Evolutionary conservation across 768 basidiomycete species (phyloP).

Genomic region (Xerocomellus intermedius): DNA sequence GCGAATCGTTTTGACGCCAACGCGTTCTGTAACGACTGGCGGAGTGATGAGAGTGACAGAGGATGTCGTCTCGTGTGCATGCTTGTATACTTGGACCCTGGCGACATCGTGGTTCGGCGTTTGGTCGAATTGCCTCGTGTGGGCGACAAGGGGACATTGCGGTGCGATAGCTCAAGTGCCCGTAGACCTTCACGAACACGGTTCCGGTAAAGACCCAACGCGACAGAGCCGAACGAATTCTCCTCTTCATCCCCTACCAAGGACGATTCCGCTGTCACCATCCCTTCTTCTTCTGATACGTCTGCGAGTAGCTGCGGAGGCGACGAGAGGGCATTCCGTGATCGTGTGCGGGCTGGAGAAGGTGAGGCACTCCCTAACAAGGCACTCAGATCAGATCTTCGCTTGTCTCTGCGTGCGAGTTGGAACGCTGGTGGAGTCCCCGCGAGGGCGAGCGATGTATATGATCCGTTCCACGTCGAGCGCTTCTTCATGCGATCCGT

Average conservation of each 20-base stretch:
- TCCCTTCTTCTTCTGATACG: constrained; percentile 42
- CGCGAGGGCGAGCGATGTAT: constrained; percentile 47
- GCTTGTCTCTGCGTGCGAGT: constrained; percentile 47
- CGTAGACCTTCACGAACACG: constrained; percentile 51
- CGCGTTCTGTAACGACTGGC: constrained; percentile 61
- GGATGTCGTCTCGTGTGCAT: constrained; percentile 63
- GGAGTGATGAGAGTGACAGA: constrained; percentile 62
- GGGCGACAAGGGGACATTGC: constrained; percentile 12
- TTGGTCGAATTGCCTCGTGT: constrained; percentile 12
- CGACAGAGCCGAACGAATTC: constrained; percentile 57
- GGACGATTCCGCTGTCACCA: constrained; percentile 21
- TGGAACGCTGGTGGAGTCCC: constrained; percentile 45
- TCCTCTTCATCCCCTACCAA: constrained; percentile 24
- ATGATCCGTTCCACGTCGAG: constrained; percentile 75
- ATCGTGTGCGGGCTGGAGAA: constrained; percentile 25
- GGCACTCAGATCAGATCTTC: constrained; percentile 52
- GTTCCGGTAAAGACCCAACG: constrained; percentile 57
- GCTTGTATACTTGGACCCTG: constrained; percentile 62
- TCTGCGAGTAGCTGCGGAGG: constrained; percentile 33
- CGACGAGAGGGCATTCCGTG: constrained; percentile 42
- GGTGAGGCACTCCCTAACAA: constrained; percentile 39
- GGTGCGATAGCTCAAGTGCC: constrained; percentile 40
- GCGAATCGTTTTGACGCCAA: constrained; percentile 73
- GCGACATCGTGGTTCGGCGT: constrained; percentile 33
- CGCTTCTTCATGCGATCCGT: constrained; percentile 46